Conservation (phyloP, 2,329 filamentous ascomycete genomes). For the Didymella pinodella region DNA sequence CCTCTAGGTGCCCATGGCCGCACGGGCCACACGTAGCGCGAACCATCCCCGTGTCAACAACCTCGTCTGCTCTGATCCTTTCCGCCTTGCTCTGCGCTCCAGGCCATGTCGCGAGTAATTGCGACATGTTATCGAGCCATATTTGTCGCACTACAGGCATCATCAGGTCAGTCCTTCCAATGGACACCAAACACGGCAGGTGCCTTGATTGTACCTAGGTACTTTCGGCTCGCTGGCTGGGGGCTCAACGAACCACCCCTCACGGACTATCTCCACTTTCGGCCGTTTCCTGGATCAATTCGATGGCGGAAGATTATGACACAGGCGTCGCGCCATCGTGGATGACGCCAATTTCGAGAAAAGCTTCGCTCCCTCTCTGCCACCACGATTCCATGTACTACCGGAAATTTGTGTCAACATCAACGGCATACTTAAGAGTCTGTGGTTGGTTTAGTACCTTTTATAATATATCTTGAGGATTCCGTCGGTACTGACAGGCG, state of each 20-base stretch:
- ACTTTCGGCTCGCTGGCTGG: slow-evolving; percentile 27
- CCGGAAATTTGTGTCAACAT: background rate
- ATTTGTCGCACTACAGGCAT: slow-evolving; percentile 25
- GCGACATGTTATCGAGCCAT: slow-evolving; percentile 32
- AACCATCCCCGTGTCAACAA: slow-evolving; percentile 42
- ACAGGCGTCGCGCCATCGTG: slow-evolving; percentile 15
- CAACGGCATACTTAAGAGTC: slow-evolving; percentile 8
- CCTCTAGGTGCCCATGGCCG: slow-evolving; percentile 29
- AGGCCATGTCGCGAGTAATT: slow-evolving; percentile 17
- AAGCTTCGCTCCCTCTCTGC: slow-evolving; percentile 23
- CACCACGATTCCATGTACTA: slow-evolving; percentile 16
- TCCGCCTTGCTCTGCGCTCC: slow-evolving; percentile 24
- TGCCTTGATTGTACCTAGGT: slow-evolving; percentile 32
- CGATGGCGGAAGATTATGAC: slow-evolving; percentile 31
- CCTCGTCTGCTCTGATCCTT: slow-evolving; percentile 31
- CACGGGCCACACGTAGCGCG: slow-evolving; percentile 43
- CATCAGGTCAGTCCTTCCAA: slow-evolving; percentile 27
- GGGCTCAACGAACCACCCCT: slow-evolving; percentile 28
- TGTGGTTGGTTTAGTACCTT: slow-evolving; percentile 7
- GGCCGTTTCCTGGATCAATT: slow-evolving; percentile 26
- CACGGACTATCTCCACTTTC: slow-evolving; percentile 35
- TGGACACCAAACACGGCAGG: slow-evolving; percentile 37
- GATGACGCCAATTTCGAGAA: slow-evolving; percentile 20
- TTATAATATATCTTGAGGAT: slow-evolving; percentile 17
- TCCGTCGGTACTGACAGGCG: slow-evolving; percentile 38